Base-by-base conservation (phyloP, 441 rosid species). In the Iberis amara region DNA sequence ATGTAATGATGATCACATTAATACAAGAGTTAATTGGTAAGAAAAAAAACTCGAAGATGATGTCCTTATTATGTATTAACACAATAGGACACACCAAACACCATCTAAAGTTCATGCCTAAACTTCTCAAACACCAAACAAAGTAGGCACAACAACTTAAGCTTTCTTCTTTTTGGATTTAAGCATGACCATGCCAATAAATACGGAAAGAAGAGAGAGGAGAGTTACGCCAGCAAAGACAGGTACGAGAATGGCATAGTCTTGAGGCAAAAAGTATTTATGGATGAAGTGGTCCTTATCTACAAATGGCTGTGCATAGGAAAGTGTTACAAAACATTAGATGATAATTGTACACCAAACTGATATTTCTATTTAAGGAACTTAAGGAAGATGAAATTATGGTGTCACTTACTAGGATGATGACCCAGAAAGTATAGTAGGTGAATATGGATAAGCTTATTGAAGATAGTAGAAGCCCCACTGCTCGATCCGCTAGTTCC, bases 361-460 rank as follows among this genome's bases (percentile, higher is more conserved):
- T n/a, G n/a, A n/a, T n/a, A n/a, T n/a, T n/a, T n/a, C n/a, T 9
- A 12, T 46, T 7, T 1, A 44, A 56, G 51, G 35, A 27, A 35
- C 15, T 37, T 58, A n/a, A 38, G 7, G 23, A 8, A 47, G 44
- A 36, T 35, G 24, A 27, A 2, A 13, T 46, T 57, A 12, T n/a
- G 30, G 31, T 10, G 45, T 27, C 8, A 59, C 79, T 73, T 1
- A 89, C 96, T 76, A 89, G 69, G 48, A 89, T 83, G 75, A 89
- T 85, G 68, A 78, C 92, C 96, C 96, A 89, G 54, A 89, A 89
- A 7, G 95, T 89, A 49, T 83, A 89, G 71, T 89, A 89, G 5
- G 89, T 83, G 81, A 89, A 89, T 50, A 83, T 78, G 37, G 89
- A 77, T 64, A 89, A 48, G 77, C 92, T 89, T 73, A 72, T 73